phyloP scores from a whole-genome alignment of 306 rosid species.

The Cucumis hystrix region DNA sequence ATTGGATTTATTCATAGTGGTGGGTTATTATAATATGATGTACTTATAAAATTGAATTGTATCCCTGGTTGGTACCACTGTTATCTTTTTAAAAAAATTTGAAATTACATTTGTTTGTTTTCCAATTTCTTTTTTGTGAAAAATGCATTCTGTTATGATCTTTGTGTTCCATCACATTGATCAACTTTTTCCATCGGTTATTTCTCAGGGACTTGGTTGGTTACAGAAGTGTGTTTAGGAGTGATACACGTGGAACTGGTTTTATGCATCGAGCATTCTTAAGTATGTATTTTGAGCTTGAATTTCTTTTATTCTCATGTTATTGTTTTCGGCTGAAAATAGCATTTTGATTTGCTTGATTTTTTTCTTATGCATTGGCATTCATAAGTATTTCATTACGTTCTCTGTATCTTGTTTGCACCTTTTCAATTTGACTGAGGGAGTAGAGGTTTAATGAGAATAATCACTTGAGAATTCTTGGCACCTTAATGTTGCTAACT shows the following conservation, averaged over 20 bases:
- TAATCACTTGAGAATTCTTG: neutral
- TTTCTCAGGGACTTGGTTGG: constrained; percentile 92
- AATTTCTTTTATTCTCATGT: neutral
- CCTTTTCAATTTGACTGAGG: neutral
- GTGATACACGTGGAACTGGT: constrained; percentile 99
- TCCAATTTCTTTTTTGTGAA: neutral
- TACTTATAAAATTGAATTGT: neutral
- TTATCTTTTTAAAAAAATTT: neutral
- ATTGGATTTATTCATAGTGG: neutral
- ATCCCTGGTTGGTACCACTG: neutral
- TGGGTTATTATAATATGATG: neutral
- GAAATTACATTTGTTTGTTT: neutral
- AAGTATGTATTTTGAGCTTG: constrained; percentile 33
- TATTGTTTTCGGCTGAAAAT: neutral
- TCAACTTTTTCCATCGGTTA: neutral
- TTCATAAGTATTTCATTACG: too few relatives aligned
- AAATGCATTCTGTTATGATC: neutral
- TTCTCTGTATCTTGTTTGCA: neutral
- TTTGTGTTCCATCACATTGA: neutral
- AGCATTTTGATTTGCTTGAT: neutral
- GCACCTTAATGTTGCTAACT: neutral
- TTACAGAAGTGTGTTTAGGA: constrained; percentile 93
- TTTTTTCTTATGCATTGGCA: neutral
- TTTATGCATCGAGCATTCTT: constrained; percentile 97
- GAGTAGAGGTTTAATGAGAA: neutral